A percentile compares a stretch with the other conserved stretches of the same genome.
Evolutionary conservation across 768 basidiomycete genomes (phyloP).

Genomic region (Mycena sanguinolenta): DNA sequence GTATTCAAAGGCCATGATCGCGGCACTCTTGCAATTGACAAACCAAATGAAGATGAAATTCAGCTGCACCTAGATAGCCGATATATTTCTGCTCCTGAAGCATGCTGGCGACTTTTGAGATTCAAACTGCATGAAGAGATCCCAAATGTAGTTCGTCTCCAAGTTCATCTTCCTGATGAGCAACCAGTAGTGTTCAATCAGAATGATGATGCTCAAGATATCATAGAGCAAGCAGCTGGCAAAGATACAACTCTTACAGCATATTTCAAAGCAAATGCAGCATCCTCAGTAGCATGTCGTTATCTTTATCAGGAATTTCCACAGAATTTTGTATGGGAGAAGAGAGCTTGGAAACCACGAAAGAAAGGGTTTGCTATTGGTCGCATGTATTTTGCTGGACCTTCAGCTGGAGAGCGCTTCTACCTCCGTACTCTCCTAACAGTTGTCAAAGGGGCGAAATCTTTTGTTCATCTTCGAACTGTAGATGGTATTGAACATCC

Average conservation of each 20-base stretch:
- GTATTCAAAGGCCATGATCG: not conserved
- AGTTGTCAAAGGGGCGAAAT: constrained; percentile 49
- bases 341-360: constrained; percentile 7
- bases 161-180: constrained; percentile 49
- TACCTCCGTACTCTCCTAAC: constrained; percentile 57
- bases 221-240: constrained; percentile 12
- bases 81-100: constrained; percentile 2
- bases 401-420: constrained; percentile 38
- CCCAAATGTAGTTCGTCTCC: constrained; percentile 37
- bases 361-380: constrained; percentile 11
- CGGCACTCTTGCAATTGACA: constrained; percentile 10
- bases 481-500: constrained; percentile 41
- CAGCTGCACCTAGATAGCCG: not conserved
- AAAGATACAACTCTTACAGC: constrained; percentile 33
- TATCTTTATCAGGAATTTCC: constrained; percentile 45
- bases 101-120: not conserved
- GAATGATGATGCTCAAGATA: constrained; percentile 34
- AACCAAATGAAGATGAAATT: constrained; percentile 37
- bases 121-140: not conserved
- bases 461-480: constrained; percentile 44
- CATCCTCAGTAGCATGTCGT: constrained; percentile 17
- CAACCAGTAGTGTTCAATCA: constrained; percentile 46
- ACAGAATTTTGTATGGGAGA: constrained; percentile 37
- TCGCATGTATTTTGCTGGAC: constrained; percentile 16
- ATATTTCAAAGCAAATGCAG: constrained; percentile 42